phyloP scores from a whole-genome alignment of 2,329 filamentous ascomycete genomes.

The Cladosporium phlei region DNA sequence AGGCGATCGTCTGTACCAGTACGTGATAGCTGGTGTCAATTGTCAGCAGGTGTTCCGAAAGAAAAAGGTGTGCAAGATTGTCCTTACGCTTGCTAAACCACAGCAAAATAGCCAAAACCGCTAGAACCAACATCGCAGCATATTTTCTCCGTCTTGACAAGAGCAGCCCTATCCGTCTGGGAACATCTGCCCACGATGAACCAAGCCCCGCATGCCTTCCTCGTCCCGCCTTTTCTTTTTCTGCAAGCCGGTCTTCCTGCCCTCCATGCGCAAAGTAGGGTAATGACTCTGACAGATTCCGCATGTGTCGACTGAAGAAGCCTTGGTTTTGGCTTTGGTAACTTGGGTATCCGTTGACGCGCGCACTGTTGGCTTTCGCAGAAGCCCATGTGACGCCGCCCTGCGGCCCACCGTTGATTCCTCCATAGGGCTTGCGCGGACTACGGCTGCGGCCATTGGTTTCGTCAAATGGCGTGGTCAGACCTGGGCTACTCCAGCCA shows the following conservation, averaged over 20 bases:
- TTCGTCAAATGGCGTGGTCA: slow-evolving; percentile 57
- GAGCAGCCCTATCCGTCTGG: slow-evolving; percentile 24
- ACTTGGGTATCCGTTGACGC: slow-evolving; percentile 69
- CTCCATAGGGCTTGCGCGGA: slow-evolving; percentile 25
- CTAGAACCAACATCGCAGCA: slow-evolving; percentile 23
- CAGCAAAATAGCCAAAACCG: slow-evolving; percentile 22
- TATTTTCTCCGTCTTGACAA: slow-evolving; percentile 28
- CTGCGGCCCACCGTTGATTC: slow-evolving; percentile 42
- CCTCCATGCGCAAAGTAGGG: slow-evolving; percentile 62
- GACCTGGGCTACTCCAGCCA: slow-evolving; percentile 77
- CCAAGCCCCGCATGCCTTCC: slow-evolving; percentile 35
- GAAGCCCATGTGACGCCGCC: slow-evolving; percentile 70
- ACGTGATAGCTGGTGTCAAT: slow-evolving; percentile 46
- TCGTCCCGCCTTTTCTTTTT: slow-evolving; percentile 71
- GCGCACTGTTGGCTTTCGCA: slow-evolving; percentile 69
- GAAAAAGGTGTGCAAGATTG: neutral
- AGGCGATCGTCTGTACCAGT: slow-evolving; percentile 64
- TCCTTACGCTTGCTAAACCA: slow-evolving; percentile 26
- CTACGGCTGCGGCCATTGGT: slow-evolving; percentile 51
- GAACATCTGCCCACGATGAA: slow-evolving; percentile 20
- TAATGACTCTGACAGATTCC: slow-evolving; percentile 71
- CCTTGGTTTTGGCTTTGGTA: slow-evolving; percentile 75
- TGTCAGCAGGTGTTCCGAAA: slow-evolving; percentile 2
- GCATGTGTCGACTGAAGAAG: slow-evolving; percentile 81
- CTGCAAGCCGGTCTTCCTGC: slow-evolving; percentile 49